These are phyloP conservation scores for Pezicula radicicola DNA, from an alignment of 2,329 filamentous ascomycete genomes.

Conservation along the genomic window DNA sequence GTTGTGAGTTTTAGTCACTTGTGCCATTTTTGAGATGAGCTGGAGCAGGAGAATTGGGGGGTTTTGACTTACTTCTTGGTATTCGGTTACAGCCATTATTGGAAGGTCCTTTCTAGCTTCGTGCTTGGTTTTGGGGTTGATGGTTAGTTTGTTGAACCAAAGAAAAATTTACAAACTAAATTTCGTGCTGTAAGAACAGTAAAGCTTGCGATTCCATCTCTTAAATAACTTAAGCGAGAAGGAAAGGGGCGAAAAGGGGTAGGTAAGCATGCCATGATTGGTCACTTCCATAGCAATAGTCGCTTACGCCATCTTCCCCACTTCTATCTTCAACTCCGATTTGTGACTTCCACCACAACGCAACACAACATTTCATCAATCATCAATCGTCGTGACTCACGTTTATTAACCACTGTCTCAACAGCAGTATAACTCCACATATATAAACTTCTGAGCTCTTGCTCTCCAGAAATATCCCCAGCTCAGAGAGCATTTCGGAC, in stretches of 20 bases:
- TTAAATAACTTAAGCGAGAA: no score
- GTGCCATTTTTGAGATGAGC: background rate
- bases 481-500: no score
- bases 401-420: background rate
- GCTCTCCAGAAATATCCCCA: no score
- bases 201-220: background rate
- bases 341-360: slow-evolving; percentile 10
- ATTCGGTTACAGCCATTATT: slow-evolving; percentile 20
- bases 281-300: slow-evolving; percentile 17
- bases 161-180: background rate
- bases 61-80: slow-evolving; percentile 14
- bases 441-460: no score
- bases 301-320: slow-evolving; percentile 6
- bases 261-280: slow-evolving; percentile 9
- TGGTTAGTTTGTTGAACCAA: background rate
- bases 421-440: background rate
- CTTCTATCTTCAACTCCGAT: slow-evolving; percentile 1
- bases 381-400: background rate
- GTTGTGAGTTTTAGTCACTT: background rate
- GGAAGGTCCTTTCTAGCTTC: background rate
- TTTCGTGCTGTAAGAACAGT: background rate
- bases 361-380: background rate
- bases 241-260: background rate
- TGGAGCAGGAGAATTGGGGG: background rate
- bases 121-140: no score